Conservation (phyloP, 2,329 filamentous ascomycete genomes). For the Fusarium nisikadoi region DNA sequence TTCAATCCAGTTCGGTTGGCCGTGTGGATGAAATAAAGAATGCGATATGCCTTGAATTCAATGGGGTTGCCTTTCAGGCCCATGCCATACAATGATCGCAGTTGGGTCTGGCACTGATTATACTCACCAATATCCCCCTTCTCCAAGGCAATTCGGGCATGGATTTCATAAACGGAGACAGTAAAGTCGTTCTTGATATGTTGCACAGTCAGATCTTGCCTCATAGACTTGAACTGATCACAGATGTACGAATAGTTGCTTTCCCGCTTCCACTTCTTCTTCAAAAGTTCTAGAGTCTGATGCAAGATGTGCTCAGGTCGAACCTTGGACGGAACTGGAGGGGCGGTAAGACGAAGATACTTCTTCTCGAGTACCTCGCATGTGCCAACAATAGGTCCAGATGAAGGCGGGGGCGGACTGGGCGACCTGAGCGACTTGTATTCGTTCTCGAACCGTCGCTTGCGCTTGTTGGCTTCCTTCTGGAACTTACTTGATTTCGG, state of each 20-base stretch:
- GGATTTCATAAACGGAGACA: conserved; percentile 95
- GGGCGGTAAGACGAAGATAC: conserved; percentile 92
- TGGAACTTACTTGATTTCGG: conserved; percentile 85
- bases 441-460: conserved; percentile 82
- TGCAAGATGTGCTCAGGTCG: conserved; percentile 83
- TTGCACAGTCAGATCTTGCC: conserved; percentile 97
- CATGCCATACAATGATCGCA: conserved; percentile 89
- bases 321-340: conserved; percentile 88
- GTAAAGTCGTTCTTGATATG: conserved; percentile 97
- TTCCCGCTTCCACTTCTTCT: conserved; percentile 93
- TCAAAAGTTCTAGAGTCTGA: conserved; percentile 86
- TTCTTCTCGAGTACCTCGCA: conserved; percentile 89
- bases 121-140: conserved; percentile 99
- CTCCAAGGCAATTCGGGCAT: conserved; percentile 96
- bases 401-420: conserved; percentile 65
- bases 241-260: conserved; percentile 97
- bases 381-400: conserved; percentile 84
- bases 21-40: conserved; percentile 99
- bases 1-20: conserved; percentile 98
- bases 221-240: conserved; percentile 98
- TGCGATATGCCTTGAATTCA: conserved; percentile 99
- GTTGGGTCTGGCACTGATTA: conserved; percentile 99
- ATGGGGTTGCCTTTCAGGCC: conserved; percentile 88
- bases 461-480: conserved; percentile 90
- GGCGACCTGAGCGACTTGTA: conserved; percentile 68